Conservation (phyloP, 2,329 filamentous ascomycete genomes). For the Xylariaceae sp. region DNA sequence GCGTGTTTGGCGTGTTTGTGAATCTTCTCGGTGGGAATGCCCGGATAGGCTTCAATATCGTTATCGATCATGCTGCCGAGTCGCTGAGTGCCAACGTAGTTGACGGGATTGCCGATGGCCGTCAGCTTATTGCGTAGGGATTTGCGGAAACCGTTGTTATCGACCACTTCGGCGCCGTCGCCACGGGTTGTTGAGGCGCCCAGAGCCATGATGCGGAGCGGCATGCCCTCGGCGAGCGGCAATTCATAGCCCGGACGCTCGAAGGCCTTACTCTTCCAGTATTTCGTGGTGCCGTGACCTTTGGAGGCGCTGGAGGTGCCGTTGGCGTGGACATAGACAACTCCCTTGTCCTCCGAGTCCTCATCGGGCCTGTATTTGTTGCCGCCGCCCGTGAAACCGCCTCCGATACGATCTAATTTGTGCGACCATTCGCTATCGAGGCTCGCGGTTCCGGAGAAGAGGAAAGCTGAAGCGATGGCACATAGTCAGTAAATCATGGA, state of each 20-base stretch:
- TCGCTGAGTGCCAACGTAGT: conserved; percentile 26
- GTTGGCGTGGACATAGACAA: conserved; percentile 12
- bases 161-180: conserved; percentile 23
- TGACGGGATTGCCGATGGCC: conserved; percentile 23
- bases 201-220: conserved; percentile 26
- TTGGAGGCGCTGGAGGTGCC: conserved; percentile 10
- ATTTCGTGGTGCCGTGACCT: conserved; percentile 16
- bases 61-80: conserved; percentile 29
- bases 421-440: conserved; percentile 22
- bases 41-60: conserved; percentile 26
- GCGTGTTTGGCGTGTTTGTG: conserved; percentile 21
- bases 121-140: conserved; percentile 27
- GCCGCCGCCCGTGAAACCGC: conserved; percentile 18
- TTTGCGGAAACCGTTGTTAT: conserved; percentile 27
- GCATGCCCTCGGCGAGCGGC: conserved; percentile 23
- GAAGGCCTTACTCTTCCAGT: conserved; percentile 20
- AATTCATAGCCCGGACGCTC: conserved; percentile 22
- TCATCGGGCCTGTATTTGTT: conserved; percentile 21
- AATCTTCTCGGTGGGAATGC: conserved; percentile 23
- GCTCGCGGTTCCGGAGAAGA: conserved; percentile 20
- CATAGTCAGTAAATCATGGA: no score
- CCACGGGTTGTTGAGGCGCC: conserved; percentile 26
- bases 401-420: conserved; percentile 16
- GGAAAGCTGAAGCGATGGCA: conserved; percentile 10
- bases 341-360: conserved; percentile 9